phyloP scores from a whole-genome alignment of 192 early-diverging fungal species.

The Backusella liffmaniae region DNA sequence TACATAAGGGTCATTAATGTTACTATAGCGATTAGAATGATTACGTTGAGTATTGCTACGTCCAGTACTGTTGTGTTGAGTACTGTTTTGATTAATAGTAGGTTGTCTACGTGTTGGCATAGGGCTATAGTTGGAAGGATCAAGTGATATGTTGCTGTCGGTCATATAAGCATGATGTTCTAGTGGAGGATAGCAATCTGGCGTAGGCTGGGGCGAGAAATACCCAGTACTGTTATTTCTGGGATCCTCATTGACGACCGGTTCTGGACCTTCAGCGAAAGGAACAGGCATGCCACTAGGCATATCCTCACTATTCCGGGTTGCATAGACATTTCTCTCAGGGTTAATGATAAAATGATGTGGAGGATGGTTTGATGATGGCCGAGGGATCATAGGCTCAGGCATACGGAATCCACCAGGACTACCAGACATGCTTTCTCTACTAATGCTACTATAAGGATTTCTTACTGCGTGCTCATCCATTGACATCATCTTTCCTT shows the following conservation, averaged over 20 bases:
- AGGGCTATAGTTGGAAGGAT: neutral
- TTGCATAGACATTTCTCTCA: neutral
- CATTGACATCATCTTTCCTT: neutral
- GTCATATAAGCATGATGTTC: neutral
- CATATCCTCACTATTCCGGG: neutral
- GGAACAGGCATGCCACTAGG: neutral
- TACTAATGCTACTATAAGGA: neutral
- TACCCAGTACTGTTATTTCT: neutral
- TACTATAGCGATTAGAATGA: neutral
- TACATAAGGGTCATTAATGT: neutral
- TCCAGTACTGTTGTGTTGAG: neutral
- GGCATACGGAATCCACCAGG: conserved; percentile 14
- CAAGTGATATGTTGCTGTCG: neutral
- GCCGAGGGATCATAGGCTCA: neutral
- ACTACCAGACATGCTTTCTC: neutral
- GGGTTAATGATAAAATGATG: neutral
- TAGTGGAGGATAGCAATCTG: neutral
- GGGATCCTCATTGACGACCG: neutral
- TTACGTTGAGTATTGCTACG: too few relatives aligned
- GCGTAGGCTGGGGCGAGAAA: neutral
- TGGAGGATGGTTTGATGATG: neutral
- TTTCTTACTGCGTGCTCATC: neutral
- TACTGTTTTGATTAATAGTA: neutral
- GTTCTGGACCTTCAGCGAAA: neutral
- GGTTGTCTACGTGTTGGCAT: neutral